Evolutionary conservation across 768 basidiomycete species (phyloP).

Genomic region (Cantharellus cinnabarinus): DNA sequence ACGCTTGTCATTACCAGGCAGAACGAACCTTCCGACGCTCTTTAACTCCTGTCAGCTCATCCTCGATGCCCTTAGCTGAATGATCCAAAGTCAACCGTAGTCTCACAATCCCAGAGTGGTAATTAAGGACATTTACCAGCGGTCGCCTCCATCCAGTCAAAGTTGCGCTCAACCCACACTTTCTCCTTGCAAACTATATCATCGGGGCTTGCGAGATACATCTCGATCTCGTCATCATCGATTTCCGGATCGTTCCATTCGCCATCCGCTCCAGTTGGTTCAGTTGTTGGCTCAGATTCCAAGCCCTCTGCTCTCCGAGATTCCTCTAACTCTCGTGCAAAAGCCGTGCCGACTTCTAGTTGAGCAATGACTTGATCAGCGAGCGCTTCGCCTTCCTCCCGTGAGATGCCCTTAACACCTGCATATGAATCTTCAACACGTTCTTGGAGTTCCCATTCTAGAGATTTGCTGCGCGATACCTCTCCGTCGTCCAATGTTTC

Average conservation of each 20-base stretch:
- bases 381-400: constrained; percentile 11
- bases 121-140: constrained; percentile 31
- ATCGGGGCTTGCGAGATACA: constrained; percentile 48
- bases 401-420: constrained; percentile 3
- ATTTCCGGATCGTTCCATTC: constrained; percentile 16
- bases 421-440: too few relatives aligned
- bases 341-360: neutral
- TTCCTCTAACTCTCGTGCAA: neutral
- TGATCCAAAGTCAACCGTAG: neutral
- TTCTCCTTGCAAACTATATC: constrained; percentile 76
- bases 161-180: constrained; percentile 86
- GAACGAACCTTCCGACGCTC: constrained; percentile 59
- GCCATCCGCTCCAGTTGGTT: neutral
- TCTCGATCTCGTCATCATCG: constrained; percentile 81
- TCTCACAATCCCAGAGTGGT: too few relatives aligned
- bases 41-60: constrained; percentile 26
- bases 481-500: too few relatives aligned
- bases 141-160: constrained; percentile 72
- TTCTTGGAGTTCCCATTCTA: too few relatives aligned
- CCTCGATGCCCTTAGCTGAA: neutral
- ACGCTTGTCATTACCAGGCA: neutral
- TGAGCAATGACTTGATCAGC: constrained; percentile 1
- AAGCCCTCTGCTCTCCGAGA: neutral
- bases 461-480: too few relatives aligned
- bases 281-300: neutral